Evolutionary conservation across 192 early-diverging fungal genomes (phyloP).

Genomic region (Funneliformis geosporum): DNA sequence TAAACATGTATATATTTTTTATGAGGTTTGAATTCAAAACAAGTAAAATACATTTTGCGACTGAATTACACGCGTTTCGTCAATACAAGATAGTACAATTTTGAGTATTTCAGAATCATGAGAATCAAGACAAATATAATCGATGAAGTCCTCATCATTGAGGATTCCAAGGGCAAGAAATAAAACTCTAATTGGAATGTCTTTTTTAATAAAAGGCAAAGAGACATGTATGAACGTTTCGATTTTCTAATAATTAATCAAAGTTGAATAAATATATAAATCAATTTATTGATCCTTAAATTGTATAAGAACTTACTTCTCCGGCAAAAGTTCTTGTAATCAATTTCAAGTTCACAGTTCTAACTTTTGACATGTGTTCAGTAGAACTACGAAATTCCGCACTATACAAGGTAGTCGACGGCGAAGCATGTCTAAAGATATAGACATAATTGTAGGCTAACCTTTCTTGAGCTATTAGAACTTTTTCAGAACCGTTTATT

Average conservation of each 20-base stretch:
- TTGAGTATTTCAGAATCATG: conserved; percentile 93
- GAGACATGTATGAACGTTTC: conserved; percentile 84
- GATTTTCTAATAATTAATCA: conserved; percentile 30
- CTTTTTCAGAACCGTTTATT: conserved; percentile 99
- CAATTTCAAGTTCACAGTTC: conserved; percentile 85
- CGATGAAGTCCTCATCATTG: conserved; percentile 89
- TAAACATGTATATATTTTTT: not conserved
- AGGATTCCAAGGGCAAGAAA: conserved; percentile 94
- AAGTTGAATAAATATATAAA: not conserved
- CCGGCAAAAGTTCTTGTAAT: conserved; percentile 67
- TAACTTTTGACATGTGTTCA: conserved; percentile 85
- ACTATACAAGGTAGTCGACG: conserved; percentile 74
- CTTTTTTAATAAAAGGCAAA: conserved; percentile 89
- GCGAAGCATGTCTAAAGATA: conserved; percentile 85
- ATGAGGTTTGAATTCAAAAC: not conserved
- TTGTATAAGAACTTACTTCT: conserved; percentile 34
- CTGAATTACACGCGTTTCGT: conserved; percentile 96
- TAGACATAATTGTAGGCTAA: conserved; percentile 97
- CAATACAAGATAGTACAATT: conserved; percentile 92
- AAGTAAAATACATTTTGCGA: conserved; percentile 65
- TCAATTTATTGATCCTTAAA: not conserved
- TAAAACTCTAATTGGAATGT: conserved; percentile 90
- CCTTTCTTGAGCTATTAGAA: conserved; percentile 98
- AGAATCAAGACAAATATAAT: conserved; percentile 96
- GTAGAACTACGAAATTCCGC: conserved; percentile 88